Base-by-base conservation (phyloP, 345 rosid genomes). In the Melastoma malabathricum region DNA sequence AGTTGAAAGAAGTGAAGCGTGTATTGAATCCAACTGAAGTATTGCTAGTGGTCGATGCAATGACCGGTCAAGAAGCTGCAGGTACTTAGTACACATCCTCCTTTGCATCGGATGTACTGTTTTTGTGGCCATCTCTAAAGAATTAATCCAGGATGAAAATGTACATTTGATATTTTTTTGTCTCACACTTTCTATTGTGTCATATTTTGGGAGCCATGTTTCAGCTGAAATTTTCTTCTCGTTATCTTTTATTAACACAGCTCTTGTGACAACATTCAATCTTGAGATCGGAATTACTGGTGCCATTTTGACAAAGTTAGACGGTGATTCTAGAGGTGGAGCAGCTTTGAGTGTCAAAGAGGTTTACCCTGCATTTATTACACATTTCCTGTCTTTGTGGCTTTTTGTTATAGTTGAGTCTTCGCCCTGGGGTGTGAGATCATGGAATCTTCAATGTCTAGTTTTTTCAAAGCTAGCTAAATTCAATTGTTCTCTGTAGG, bases 11-110 rank as follows among this genome's bases (percentile, higher is more conserved):
- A n/a, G 89, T 92, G 72, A 92, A 87, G 76, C 76, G 68, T 51
- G 75, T 70, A 41, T 52, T 87, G 51, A 92, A 82, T 70, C 95
- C 96, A 47, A 82, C 90, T 13, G 98, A 92, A 73, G 88, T 87
- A 15, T 73, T 92, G 72, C 93, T 92, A 51, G 95, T 92, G 50
- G 98, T 87, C 55, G 98, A 92, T 81, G 96, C 96, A 58, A 92
- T 92, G 95, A 87, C 98, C 44, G 98, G 96, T 54, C 98, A 92
- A 77, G 98, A 92, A 84, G 96, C 96, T 63, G 98, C 89, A 57
- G 94, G 98, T 87, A 69, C 48, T 52, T 23, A 57, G 25, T 31
- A 46, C 43, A 18, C 44, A 15, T 16, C 41, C 18, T 51, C 54
- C 31, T 15, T 51, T 51, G 38, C 54, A 27, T 27, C 10, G 54